These are phyloP conservation scores for Cicer judaicum DNA, from an alignment of 306 rosid species.

Conservation along the genomic window DNA sequence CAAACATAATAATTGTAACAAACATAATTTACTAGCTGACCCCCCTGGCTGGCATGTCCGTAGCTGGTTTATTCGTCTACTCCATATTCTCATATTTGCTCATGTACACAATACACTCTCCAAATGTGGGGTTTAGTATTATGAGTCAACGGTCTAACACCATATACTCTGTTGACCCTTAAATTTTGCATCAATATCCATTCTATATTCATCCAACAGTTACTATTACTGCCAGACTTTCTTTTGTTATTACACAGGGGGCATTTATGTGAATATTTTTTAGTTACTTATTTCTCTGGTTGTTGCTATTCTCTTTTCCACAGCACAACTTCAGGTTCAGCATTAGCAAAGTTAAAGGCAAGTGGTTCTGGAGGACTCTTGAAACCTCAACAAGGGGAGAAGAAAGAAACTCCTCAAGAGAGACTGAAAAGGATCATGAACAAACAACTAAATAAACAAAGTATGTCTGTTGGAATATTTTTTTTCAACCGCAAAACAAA, in stretches of 20 bases:
- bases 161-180: neutral
- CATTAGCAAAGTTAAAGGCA: constrained; percentile 79
- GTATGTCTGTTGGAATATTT: constrained; percentile 53
- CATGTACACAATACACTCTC: neutral
- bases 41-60: neutral
- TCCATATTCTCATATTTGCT: neutral
- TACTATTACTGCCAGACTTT: constrained; percentile 18
- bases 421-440: constrained; percentile 98
- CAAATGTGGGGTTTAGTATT: neutral
- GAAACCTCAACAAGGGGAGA: constrained; percentile 81
- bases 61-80: constrained; percentile 17
- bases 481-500: constrained; percentile 39
- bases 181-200: constrained; percentile 16
- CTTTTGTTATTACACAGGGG: neutral
- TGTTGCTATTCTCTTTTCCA: constrained; percentile 33
- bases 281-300: neutral
- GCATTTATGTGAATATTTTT: constrained; percentile 32
- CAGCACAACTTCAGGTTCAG: constrained; percentile 76
- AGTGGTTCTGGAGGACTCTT: constrained; percentile 75
- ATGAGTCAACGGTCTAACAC: neutral
- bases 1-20: constrained; percentile 1
- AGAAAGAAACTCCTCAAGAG: constrained; percentile 99
- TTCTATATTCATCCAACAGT: neutral
- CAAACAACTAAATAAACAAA: constrained; percentile 90
- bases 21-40: neutral